A percentile compares a stretch with the other conserved stretches of the same genome.
phyloP scores from a whole-genome alignment of 805 yeast species.

The Wickerhamiella siamensis region DNA sequence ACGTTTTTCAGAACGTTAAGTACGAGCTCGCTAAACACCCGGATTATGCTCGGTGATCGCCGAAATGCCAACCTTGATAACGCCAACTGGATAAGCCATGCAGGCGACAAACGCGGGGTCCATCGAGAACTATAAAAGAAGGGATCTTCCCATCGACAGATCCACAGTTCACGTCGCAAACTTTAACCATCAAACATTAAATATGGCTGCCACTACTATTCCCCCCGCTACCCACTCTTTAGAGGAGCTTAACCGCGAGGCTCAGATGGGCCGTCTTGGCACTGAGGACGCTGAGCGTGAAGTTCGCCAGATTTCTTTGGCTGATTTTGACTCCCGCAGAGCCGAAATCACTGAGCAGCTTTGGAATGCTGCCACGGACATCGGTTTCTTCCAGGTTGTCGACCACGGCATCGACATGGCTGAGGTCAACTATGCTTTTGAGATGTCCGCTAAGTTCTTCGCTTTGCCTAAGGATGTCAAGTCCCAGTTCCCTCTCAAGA shows the following conservation, averaged over 20 bases:
- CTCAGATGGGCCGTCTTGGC: slow-evolving; percentile 8
- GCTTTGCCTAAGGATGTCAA: slow-evolving; percentile 6
- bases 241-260: slow-evolving; percentile 7
- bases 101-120: too few relatives aligned
- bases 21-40: too few relatives aligned
- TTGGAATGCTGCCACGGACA: slow-evolving; percentile 12
- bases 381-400: slow-evolving; percentile 12
- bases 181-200: too few relatives aligned
- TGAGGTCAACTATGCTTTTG: slow-evolving; percentile 8
- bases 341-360: slow-evolving; percentile 8
- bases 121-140: too few relatives aligned
- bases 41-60: too few relatives aligned
- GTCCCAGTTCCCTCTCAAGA: slow-evolving; percentile 2
- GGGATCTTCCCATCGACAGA: too few relatives aligned
- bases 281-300: slow-evolving; percentile 3
- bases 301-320: slow-evolving; percentile 7
- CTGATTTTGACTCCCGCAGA: slow-evolving; percentile 5
- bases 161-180: too few relatives aligned
- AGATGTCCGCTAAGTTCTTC: slow-evolving; percentile 7
- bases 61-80: too few relatives aligned
- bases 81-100: too few relatives aligned
- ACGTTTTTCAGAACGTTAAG: too few relatives aligned
- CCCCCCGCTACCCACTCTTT: not conserved
- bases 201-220: not conserved
- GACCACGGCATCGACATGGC: slow-evolving; percentile 8